Base-by-base conservation (phyloP, 352 stramenopile genomes). In the Thraustochytrium striatum region DNA sequence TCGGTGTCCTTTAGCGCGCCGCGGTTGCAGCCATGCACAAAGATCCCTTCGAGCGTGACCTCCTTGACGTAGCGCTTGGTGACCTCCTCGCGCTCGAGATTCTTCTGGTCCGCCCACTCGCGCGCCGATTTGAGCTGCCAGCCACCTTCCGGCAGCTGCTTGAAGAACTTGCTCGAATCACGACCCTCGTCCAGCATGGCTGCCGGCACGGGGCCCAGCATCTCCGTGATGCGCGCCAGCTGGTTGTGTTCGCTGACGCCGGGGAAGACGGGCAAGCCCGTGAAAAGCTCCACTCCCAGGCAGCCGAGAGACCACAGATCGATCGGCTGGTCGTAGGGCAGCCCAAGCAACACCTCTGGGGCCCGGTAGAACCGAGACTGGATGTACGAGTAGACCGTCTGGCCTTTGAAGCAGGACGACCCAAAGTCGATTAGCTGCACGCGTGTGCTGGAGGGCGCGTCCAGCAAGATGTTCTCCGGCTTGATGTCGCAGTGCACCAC, bases 401-500 rank as follows among this genome's bases (percentile, higher is more conserved):
- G 87, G 13, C 89, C 82, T 62, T 89, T 85, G 8, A 90, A 78
- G 84, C 88, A 95, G 72, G 88, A 92, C 47, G 87, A 93, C 19
- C 90, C 90, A 78, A 95, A 95, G 81, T 96, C 91, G 30, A 96
- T 94, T 11, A 96, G 72, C 84, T 97, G 96, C 16, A 96, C 89
- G 30, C 91, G 93, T 83, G 91, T 97, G 52, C 94, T 91, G 25
- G 92, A 95, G 1, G 91, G 90, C 69, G 96, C 88, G 86, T 85
- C 88, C 13, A 99, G 83, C 72, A 99, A 80, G 75, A 99, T 98
- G 84, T 99, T 99, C 86, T 99, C 96, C 3, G 96, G 96, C 85
- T 99, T 99, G 35, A 99, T 87, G 87, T 99, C 96, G 85, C 95
- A 99, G 86, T 99, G 96, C 65, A 99, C 98, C 36, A 99, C 90